Percentiles rank a stretch among this genome's conserved stretches.
These are phyloP conservation scores for Starmerella gropengiesseri DNA, from an alignment of 805 yeast genomes.

Conservation along the genomic window DNA sequence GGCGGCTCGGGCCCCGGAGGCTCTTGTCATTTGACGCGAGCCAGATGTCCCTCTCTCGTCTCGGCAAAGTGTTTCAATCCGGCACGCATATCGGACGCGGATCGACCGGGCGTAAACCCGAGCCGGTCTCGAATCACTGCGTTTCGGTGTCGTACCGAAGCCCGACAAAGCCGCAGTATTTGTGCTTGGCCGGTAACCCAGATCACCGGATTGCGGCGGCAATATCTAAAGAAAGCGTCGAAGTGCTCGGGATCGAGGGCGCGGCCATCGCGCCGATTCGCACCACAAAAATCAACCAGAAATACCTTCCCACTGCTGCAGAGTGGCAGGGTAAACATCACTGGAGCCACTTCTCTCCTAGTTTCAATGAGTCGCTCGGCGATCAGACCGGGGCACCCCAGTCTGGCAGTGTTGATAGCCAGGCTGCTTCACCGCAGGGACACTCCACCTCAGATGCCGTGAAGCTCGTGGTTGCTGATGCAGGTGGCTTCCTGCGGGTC, in stretches of 20 bases:
- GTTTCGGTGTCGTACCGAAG: not conserved
- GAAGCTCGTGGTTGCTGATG: constrained; percentile 26
- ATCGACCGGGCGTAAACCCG: not conserved
- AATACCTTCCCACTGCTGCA: constrained; percentile 12
- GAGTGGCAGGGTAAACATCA: constrained; percentile 12
- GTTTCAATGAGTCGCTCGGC: not conserved
- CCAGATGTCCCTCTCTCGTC: constrained; percentile 20
- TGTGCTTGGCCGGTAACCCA: constrained; percentile 10
- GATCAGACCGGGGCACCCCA: not conserved
- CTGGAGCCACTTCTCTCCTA: constrained; percentile 4
- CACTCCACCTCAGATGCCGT: not conserved
- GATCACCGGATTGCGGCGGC: constrained; percentile 10
- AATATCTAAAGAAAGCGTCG: constrained; percentile 10
- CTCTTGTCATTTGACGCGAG: constrained; percentile 7
- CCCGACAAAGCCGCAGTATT: constrained; percentile 5
- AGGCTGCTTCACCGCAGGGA: not conserved
- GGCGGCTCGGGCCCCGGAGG: constrained; percentile 3
- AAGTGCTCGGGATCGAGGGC: constrained; percentile 17
- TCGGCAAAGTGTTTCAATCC: constrained; percentile 21
- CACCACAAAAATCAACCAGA: constrained; percentile 5
- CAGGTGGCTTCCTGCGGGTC: constrained; percentile 29
- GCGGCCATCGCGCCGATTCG: not conserved
- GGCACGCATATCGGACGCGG: constrained; percentile 1
- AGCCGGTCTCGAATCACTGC: not conserved
- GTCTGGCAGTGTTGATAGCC: not conserved